Conservation (phyloP, 2,329 filamentous ascomycete species). For the Chrysosphaeria jannelii region DNA sequence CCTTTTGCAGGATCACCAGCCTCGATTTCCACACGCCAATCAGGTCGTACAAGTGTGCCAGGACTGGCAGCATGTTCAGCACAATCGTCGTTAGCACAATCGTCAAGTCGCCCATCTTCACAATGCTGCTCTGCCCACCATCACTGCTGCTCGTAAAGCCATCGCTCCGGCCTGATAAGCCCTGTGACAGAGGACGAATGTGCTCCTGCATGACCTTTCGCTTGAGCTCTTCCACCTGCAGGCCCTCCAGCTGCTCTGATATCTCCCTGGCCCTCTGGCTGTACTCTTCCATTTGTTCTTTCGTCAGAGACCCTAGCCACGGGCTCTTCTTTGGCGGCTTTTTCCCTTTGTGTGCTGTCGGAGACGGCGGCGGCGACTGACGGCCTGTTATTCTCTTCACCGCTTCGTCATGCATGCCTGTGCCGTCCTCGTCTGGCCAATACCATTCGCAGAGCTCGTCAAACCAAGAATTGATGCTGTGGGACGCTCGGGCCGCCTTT, state of each 20-base stretch:
- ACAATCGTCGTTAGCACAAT: slow-evolving; percentile 77
- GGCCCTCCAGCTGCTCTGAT: too few species aligned
- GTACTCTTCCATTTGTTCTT: too few species aligned
- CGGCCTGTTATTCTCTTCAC: not conserved
- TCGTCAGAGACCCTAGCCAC: too few species aligned
- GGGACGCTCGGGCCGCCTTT: slow-evolving; percentile 37
- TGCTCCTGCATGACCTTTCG: slow-evolving; percentile 60
- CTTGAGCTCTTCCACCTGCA: slow-evolving; percentile 71
- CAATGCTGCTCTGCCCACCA: slow-evolving; percentile 26
- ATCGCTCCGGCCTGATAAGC: slow-evolving; percentile 12
- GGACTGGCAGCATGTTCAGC: slow-evolving; percentile 56
- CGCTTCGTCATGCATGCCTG: slow-evolving; percentile 6
- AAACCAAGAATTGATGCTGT: slow-evolving; percentile 43
- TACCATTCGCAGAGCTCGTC: slow-evolving; percentile 33
- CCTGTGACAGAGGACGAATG: slow-evolving; percentile 28
- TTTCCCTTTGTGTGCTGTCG: too few species aligned
- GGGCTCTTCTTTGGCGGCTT: too few species aligned
- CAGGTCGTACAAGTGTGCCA: slow-evolving; percentile 43
- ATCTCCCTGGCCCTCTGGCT: slow-evolving; percentile 41
- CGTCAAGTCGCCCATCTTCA: slow-evolving; percentile 62
- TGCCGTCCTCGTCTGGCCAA: slow-evolving; percentile 18
- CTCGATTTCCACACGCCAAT: slow-evolving; percentile 53
- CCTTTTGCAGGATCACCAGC: slow-evolving; percentile 39
- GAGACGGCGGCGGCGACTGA: slow-evolving; percentile 1
- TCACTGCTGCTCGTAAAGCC: slow-evolving; percentile 10